phyloP scores from a whole-genome alignment of 1,284 basidiomycete genomes.

The Ustilago sp. region DNA sequence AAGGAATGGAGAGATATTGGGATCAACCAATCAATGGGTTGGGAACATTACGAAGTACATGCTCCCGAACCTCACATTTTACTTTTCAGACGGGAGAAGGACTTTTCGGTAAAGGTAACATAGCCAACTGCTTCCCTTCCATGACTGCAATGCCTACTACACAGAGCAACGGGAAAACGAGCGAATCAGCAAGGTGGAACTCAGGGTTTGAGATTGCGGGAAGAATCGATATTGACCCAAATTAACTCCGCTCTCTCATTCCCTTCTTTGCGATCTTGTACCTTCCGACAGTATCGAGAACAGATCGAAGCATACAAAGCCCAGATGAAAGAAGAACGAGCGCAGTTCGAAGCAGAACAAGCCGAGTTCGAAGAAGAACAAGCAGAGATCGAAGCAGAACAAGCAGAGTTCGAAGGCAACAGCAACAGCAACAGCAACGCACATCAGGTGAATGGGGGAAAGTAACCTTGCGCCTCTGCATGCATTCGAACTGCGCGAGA shows the following conservation, averaged over 20 bases:
- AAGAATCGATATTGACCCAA: too few relatives aligned
- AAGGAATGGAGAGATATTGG: constrained; percentile 95
- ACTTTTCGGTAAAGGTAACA: constrained; percentile 66
- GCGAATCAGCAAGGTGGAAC: too few relatives aligned
- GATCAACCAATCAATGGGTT: constrained; percentile 93
- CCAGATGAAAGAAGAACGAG: too few relatives aligned
- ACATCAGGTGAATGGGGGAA: constrained; percentile 27
- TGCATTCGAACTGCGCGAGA: too few relatives aligned
- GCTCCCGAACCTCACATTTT: constrained; percentile 72
- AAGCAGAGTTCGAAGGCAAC: background rate
- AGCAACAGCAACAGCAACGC: background rate
- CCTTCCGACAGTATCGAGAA: constrained; percentile 14
- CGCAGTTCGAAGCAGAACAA: too few relatives aligned
- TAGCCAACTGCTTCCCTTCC: background rate
- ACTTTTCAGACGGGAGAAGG: constrained; percentile 72
- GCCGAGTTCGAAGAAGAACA: constrained; percentile 8
- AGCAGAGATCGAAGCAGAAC: constrained; percentile 17
- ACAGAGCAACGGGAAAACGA: too few relatives aligned
- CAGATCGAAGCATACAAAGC: background rate
- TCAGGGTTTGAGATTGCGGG: background rate
- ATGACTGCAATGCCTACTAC: too few relatives aligned
- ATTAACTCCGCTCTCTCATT: too few relatives aligned
- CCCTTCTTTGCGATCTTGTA: too few relatives aligned
- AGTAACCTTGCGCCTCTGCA: constrained; percentile 4
- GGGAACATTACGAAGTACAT: constrained; percentile 98